A percentile compares a stretch with the other conserved stretches of the same genome.
phyloP scores from a whole-genome alignment of 2,329 filamentous ascomycete genomes.

The Amauroascus verrucosus region DNA sequence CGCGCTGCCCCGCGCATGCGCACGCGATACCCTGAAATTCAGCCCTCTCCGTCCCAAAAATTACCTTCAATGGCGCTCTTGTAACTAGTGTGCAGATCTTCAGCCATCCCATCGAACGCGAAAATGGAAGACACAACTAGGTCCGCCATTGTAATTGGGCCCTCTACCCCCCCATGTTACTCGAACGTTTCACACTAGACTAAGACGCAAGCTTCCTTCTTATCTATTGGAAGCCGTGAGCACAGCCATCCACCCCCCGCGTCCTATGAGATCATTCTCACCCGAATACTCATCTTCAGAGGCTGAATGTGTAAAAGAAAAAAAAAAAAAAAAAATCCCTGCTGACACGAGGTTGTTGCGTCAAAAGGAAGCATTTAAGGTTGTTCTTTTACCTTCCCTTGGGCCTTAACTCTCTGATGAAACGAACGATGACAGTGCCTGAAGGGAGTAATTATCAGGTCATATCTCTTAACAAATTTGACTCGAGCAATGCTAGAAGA shows the following conservation, averaged over 20 bases:
- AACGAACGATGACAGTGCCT: too few relatives aligned
- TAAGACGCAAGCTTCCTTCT: not conserved
- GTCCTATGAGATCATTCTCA: not conserved
- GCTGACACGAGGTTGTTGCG: constrained; percentile 3
- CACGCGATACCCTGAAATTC: not conserved
- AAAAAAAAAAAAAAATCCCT: not conserved
- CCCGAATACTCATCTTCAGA: too few relatives aligned
- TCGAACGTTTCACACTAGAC: not conserved
- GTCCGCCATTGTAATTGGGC: not conserved
- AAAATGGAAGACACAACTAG: too few relatives aligned
- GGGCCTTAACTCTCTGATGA: too few relatives aligned
- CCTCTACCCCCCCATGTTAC: not conserved
- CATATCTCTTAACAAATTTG: too few relatives aligned
- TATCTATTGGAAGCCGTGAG: not conserved
- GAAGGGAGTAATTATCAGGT: too few relatives aligned
- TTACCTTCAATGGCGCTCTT: not conserved
- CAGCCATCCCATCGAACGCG: too few relatives aligned
- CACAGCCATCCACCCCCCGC: not conserved
- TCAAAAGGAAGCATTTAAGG: not conserved
- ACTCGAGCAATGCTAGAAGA: too few relatives aligned
- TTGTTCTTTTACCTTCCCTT: not conserved
- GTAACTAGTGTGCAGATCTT: not conserved
- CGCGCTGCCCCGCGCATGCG: not conserved
- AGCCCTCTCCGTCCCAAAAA: not conserved
- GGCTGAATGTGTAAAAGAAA: not conserved